Conservation (phyloP, 768 basidiomycete species). For the Mycena polygramma region DNA sequence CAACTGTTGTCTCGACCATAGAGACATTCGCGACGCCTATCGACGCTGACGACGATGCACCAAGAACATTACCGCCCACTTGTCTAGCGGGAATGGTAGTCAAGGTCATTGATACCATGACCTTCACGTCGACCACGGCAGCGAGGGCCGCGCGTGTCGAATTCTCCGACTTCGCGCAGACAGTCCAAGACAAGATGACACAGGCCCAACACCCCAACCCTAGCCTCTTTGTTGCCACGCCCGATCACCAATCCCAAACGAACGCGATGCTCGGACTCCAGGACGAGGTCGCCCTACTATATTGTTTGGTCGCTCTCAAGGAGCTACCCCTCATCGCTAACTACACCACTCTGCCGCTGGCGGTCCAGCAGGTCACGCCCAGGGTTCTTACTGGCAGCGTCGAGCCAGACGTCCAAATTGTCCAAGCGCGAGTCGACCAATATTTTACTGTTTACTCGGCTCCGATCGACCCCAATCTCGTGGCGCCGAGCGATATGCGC, state of each 20-base stretch:
- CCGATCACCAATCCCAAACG: not conserved
- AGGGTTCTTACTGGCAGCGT: not conserved
- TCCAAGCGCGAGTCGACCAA: not conserved
- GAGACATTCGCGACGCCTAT: not conserved
- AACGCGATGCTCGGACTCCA: not conserved
- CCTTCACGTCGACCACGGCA: not conserved
- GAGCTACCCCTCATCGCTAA: slow-evolving; percentile 1
- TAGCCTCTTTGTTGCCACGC: not conserved
- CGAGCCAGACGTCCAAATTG: too few species aligned
- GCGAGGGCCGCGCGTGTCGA: not conserved
- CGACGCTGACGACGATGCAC: not conserved
- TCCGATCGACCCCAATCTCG: not conserved
- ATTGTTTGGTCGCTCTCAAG: not conserved
- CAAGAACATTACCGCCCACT: not conserved
- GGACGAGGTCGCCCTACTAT: not conserved
- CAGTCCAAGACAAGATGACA: not conserved
- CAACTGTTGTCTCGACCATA: not conserved
- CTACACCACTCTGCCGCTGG: not conserved
- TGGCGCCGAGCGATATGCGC: not conserved
- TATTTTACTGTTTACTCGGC: not conserved
- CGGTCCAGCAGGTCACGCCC: not conserved
- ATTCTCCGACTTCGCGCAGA: not conserved
- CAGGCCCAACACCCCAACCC: not conserved
- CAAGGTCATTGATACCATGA: not conserved
- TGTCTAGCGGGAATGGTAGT: not conserved